Base-by-base conservation (phyloP, 179 eudicot species). In the Amaranthus tricolor region DNA sequence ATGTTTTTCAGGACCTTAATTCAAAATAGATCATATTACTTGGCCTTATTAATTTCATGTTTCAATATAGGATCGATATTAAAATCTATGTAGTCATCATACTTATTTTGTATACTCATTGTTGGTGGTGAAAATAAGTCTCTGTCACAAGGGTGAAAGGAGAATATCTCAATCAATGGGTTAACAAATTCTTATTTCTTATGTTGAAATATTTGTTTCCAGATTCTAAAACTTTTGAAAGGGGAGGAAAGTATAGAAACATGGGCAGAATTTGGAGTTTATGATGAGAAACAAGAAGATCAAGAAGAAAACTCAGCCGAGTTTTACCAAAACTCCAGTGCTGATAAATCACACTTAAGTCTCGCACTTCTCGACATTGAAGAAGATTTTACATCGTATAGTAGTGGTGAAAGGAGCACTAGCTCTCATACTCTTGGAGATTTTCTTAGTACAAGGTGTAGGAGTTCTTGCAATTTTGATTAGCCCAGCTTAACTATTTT, bases 331-430 rank as follows among this genome's bases (percentile, higher is more conserved):
- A 84, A 85, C 75, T 84, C 82, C 20, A 84, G 76, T 65, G 78
- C 85, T 4, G 87, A 86, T 66, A 87, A 84, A 70, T 87, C 95
- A 8, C 93, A 88, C 79, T 51, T 95, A 76, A 85, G 84, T 70
- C 83, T 90, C 5, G 97, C 95, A 6, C 79, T 89, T 48, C 83
- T 88, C 20, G 99, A 93, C 61, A 78, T 88, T 9, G 87, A 81
- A n/a, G 90, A 87, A 51, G 95, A 84, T 59, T 73, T 20, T 48
- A 69, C 49, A 15, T 88, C 88, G 6, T 85, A 80, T 51, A 79
- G 89, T 73, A 89, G 94, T 77, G 62, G 72, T 64, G 90, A 87
- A 57, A 85, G 74, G 45, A 84, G 77, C 71, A 79, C 76, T 50
- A 79, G 88, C 76, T 87, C 75, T 59, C 83, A 85, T 31, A 69